These are phyloP conservation scores for Cicer yamashitae DNA, from an alignment of 306 rosid species.

Conservation along the genomic window DNA sequence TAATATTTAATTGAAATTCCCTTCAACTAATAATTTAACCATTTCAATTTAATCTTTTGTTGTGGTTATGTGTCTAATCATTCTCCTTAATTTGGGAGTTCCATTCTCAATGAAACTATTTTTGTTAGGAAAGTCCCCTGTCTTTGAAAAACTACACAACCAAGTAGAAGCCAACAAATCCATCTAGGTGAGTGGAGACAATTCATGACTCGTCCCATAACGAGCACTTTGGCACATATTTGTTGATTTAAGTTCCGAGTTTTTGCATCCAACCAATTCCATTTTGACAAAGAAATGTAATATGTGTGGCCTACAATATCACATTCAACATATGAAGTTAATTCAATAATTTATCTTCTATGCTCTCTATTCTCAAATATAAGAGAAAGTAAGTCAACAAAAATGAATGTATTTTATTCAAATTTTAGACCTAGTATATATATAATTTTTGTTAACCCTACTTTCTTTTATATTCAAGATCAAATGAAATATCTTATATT, in stretches of 20 bases:
- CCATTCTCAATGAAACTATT: not conserved
- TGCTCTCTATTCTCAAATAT: too few species aligned
- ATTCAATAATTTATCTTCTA: not conserved
- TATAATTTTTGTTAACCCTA: too few species aligned
- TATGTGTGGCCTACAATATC: conserved; percentile 23
- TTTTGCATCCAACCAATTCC: conserved; percentile 1
- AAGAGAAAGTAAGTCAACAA: too few species aligned
- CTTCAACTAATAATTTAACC: not conserved
- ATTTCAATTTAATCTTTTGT: conserved; percentile 1
- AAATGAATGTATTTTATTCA: too few species aligned
- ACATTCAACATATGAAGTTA: conserved; percentile 1
- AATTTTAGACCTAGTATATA: too few species aligned
- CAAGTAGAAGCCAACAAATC: conserved; percentile 19
- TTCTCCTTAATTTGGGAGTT: not conserved
- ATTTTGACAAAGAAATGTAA: conserved; percentile 32
- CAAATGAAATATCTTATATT: not conserved
- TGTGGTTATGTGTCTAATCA: not conserved
- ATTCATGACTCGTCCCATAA: conserved; percentile 22
- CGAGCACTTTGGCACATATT: not conserved
- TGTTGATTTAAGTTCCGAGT: conserved; percentile 10
- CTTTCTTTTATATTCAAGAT: too few species aligned
- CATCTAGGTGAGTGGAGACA: conserved; percentile 5
- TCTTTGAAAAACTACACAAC: not conserved
- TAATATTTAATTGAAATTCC: too few species aligned
- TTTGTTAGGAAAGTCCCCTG: not conserved